Evolutionary conservation across 176 grass and related monocot genomes (phyloP), one percentile per base, ranked within the genome.

Genomic region (Avena eriantha): DNA sequence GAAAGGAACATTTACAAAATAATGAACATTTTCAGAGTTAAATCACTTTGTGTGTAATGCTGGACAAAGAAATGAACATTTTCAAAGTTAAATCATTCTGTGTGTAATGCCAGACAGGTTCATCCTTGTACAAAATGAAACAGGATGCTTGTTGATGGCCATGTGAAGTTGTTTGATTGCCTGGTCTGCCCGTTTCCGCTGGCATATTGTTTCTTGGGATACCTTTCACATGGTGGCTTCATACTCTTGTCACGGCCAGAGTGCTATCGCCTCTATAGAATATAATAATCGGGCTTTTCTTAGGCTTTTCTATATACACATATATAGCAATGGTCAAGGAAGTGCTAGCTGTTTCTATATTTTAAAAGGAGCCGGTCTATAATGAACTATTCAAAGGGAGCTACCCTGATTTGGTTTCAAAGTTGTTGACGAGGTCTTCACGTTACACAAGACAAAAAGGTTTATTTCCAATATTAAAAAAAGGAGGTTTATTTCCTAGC

Each of bases 141-240:
- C 23, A n/a, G 13, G 19, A 47, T 69, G 49, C 1, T 68, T 67
- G 77, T 14, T n/a, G n/a, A n/a, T 58, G 23, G 23, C 23, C 77
- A 85, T 56, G 56, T 54, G 26, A 72, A 35, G 9, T 73, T 15
- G 12, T 73, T 15, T 15, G 0, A 73, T 29, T 51, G 21, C 24
- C 9, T 79, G 16, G 46, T 60, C 19, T 4, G 36, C n/a, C 34
- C 5, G 0, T 43, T 67, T 15, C 23, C 14, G 24, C 34, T 78
- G 63, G 19, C 49, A 47, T 82, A 33, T 2, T 55, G 21, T 58
- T 58, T 69, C 29, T 2, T 19, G 4, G 21, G 13, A 41, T 29
- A 45, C 53, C 54, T 72, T 83, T 29, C n/a, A 83, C 67, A 18
- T 70, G 65, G 14, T 48, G 64, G 36, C 29, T 68, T 54, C 3